Evolutionary conservation across 129 eudicot species (phyloP).

Genomic region (Kitagawia praeruptora): DNA sequence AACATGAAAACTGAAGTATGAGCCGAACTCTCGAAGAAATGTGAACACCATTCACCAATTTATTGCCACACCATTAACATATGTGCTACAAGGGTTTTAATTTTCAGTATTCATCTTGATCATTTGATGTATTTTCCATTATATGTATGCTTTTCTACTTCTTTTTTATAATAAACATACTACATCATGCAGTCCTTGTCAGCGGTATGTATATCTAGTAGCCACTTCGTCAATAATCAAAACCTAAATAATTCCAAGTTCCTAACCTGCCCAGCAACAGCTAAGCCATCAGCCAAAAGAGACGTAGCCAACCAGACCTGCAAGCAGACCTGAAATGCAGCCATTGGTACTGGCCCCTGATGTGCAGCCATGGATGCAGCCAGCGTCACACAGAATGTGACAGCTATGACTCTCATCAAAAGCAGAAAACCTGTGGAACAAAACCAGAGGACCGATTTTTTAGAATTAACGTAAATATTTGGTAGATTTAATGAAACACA

Average conservation of each 20-base stretch:
- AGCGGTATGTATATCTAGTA: neutral
- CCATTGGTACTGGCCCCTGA: constrained; percentile 60
- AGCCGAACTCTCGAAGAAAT: neutral
- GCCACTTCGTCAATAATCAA: neutral
- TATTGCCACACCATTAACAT: neutral
- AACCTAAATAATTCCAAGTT: neutral
- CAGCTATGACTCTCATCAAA: constrained; percentile 60
- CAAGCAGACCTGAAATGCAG: constrained; percentile 63
- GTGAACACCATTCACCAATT: neutral
- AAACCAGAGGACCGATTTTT: neutral
- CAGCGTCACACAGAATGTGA: constrained; percentile 53
- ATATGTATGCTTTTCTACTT: neutral
- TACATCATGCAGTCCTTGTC: neutral
- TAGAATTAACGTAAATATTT: neutral
- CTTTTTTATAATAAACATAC: neutral
- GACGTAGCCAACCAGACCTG: constrained; percentile 67
- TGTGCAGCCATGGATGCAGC: constrained; percentile 68
- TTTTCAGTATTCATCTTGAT: neutral
- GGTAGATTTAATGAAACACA: neutral
- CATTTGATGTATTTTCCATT: neutral
- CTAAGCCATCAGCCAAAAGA: constrained; percentile 62
- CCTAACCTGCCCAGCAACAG: constrained; percentile 60
- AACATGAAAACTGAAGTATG: neutral
- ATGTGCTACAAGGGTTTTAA: neutral
- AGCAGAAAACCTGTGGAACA: constrained; percentile 36